Conservation (phyloP, 306 rosid species). For the Luffa acutangula region DNA sequence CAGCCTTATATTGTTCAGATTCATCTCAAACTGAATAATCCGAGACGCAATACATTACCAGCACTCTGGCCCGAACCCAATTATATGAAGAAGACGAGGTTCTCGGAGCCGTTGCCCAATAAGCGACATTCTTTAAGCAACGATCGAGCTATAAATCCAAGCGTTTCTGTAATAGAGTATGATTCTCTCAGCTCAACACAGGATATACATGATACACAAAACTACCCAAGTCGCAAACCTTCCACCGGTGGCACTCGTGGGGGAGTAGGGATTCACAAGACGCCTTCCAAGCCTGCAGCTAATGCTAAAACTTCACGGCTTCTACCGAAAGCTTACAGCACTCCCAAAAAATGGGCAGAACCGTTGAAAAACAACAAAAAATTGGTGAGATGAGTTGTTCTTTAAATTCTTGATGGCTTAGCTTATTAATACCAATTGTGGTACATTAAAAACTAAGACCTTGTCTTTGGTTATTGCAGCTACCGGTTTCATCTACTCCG, state of each 20-base stretch:
- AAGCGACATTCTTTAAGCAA: conserved; percentile 50
- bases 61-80: conserved; percentile 44
- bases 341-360: conserved; percentile 39
- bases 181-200: conserved; percentile 59
- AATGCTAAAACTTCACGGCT: conserved; percentile 28
- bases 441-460: not conserved
- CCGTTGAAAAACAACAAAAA: conserved; percentile 37
- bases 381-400: conserved; percentile 28
- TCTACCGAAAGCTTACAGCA: conserved; percentile 35
- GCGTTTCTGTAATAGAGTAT: conserved; percentile 66
- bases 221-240: conserved; percentile 33
- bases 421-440: not conserved
- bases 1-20: conserved; percentile 70
- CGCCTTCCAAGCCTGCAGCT: conserved; percentile 40
- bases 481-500: conserved; percentile 31
- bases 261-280: conserved; percentile 33
- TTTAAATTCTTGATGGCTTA: not conserved
- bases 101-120: conserved; percentile 42
- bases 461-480: conserved; percentile 29
- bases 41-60: conserved; percentile 51
- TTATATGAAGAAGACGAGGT: conserved; percentile 62
- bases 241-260: conserved; percentile 28
- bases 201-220: conserved; percentile 53
- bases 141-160: conserved; percentile 72
- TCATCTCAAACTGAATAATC: conserved; percentile 72